A percentile compares a stretch with the other conserved stretches of the same genome.
These are phyloP conservation scores for Dendrobium officinale DNA, from an alignment of 106 monocot genomes.

Conservation along the genomic window DNA sequence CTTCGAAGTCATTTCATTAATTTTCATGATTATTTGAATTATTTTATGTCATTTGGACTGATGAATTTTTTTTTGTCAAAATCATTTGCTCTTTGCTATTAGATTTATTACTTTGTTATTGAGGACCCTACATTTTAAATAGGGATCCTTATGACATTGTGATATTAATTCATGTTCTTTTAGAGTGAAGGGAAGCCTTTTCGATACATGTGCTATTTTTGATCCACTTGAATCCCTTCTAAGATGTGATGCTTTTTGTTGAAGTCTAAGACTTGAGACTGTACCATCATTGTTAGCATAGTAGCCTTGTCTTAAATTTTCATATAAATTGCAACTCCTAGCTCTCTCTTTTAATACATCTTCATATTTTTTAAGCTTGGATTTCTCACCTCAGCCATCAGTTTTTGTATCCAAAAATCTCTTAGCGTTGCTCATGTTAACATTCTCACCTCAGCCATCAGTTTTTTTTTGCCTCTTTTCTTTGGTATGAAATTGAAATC, in stretches of 20 bases:
- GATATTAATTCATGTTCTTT: neutral
- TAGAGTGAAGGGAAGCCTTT: neutral
- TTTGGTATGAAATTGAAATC: too few species aligned
- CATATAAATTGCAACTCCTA: too few species aligned
- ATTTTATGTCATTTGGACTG: neutral
- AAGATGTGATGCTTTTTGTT: neutral
- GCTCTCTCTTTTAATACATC: too few species aligned
- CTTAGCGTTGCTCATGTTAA: too few species aligned
- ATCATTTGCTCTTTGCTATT: neutral
- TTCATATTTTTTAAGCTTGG: too few species aligned
- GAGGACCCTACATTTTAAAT: neutral
- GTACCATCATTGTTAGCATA: too few species aligned
- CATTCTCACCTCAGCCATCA: too few species aligned
- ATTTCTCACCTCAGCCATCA: too few species aligned
- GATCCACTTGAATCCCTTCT: neutral
- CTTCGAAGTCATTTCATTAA: neutral
- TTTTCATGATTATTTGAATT: neutral
- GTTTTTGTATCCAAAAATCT: too few species aligned
- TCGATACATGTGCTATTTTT: neutral
- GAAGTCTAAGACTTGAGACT: neutral
- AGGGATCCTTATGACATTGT: neutral
- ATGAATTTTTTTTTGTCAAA: neutral
- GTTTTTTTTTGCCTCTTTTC: too few species aligned
- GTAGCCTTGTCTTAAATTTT: too few species aligned
- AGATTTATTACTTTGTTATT: neutral